Percentiles rank a stretch among this genome's conserved stretches.
These are phyloP conservation scores for Aspergillus uvarum DNA, from an alignment of 2,329 filamentous ascomycete species.

Conservation along the genomic window DNA sequence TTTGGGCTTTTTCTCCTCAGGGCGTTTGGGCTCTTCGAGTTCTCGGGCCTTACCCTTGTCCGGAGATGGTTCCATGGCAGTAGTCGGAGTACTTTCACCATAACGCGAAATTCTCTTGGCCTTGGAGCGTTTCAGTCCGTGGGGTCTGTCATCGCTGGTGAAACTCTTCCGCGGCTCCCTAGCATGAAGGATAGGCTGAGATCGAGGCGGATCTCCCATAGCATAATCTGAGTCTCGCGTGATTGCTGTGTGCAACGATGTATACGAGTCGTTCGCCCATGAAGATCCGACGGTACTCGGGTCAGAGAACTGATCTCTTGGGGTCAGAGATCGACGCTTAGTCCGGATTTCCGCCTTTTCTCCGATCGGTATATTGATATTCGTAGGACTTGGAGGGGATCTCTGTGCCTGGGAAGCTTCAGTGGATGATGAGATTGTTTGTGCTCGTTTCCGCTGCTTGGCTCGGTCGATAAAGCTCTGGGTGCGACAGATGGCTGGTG, in stretches of 20 bases:
- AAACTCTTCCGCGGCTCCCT: conserved; percentile 24
- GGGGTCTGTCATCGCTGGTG: conserved; percentile 31
- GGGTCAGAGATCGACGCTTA: conserved; percentile 39
- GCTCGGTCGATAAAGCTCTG: conserved; percentile 52
- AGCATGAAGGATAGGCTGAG: conserved; percentile 35
- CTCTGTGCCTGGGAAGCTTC: conserved; percentile 33
- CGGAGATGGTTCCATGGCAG: conserved; percentile 23
- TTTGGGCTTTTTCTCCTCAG: conserved; percentile 18
- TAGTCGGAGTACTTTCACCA: conserved; percentile 31
- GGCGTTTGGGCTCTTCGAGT: conserved; percentile 10
- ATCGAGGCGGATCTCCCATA: conserved; percentile 20
- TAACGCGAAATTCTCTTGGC: conserved; percentile 43
- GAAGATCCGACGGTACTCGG: conserved; percentile 33
- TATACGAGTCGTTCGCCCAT: conserved; percentile 26
- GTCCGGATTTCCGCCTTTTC: conserved; percentile 52
- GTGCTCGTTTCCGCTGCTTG: conserved; percentile 36
- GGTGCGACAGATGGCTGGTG: conserved; percentile 57
- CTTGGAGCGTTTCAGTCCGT: conserved; percentile 41
- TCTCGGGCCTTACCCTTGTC: conserved; percentile 21
- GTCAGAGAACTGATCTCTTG: conserved; percentile 32
- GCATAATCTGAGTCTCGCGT: conserved; percentile 38
- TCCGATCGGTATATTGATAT: conserved; percentile 63
- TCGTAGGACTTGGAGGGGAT: conserved; percentile 49
- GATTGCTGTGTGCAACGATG: conserved; percentile 31
- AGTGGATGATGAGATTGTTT: conserved; percentile 21